Conservation (phyloP, 2,329 filamentous ascomycete genomes). For the Monilinia fructigena region DNA sequence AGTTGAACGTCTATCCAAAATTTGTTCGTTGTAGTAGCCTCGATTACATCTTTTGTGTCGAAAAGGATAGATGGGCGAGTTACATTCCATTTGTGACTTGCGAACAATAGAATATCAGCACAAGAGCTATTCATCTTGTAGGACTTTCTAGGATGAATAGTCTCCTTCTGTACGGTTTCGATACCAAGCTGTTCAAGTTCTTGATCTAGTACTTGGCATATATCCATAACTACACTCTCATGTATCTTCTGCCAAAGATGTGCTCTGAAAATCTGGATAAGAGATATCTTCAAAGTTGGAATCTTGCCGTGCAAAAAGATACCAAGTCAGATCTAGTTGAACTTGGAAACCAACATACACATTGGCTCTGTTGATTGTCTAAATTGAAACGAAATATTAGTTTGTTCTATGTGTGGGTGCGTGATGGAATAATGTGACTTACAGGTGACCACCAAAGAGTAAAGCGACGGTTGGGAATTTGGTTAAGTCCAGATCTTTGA, state of each 20-base stretch:
- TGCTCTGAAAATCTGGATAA: conserved; percentile 98
- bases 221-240: conserved; percentile 97
- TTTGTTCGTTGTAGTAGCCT: conserved; percentile 93
- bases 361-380: conserved; percentile 90
- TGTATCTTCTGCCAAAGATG: conserved; percentile 99
- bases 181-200: conserved; percentile 94
- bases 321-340: conserved; percentile 89
- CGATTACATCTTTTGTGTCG: conserved; percentile 94
- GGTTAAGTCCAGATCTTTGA: conserved; percentile 92
- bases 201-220: conserved; percentile 97
- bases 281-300: conserved; percentile 92
- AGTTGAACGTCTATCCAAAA: conserved; percentile 99
- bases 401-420: not conserved
- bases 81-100: conserved; percentile 98
- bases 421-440: conserved; percentile 62
- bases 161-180: conserved; percentile 98
- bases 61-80: conserved; percentile 89
- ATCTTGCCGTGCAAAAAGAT: conserved; percentile 99
- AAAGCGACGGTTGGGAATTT: conserved; percentile 98
- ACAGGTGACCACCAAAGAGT: conserved; percentile 97
- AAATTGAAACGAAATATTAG: conserved; percentile 36
- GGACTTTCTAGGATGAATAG: conserved; percentile 96
- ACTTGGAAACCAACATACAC: conserved; percentile 99
- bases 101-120: conserved; percentile 94
- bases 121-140: conserved; percentile 99